These are phyloP conservation scores for Penicillium glabrum DNA, from an alignment of 2,329 filamentous ascomycete genomes.

Conservation along the genomic window DNA sequence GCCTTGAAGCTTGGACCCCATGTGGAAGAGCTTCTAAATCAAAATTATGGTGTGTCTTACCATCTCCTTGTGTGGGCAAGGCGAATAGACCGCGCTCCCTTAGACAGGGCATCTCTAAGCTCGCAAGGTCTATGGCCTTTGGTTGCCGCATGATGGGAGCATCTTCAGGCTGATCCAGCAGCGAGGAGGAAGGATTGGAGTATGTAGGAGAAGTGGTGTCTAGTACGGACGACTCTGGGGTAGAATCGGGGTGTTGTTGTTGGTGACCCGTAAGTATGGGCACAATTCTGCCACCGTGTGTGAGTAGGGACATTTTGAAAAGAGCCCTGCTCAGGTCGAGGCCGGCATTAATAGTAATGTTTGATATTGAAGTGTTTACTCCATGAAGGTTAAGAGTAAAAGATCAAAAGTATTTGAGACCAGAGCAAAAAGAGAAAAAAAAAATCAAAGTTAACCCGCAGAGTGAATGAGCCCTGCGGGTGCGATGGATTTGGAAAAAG, in stretches of 20 bases:
- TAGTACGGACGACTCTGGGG: slow-evolving; percentile 14
- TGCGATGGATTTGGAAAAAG: slow-evolving; percentile 25
- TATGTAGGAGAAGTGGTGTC: background rate
- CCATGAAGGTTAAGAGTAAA: background rate
- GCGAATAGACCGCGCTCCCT: slow-evolving; percentile 59
- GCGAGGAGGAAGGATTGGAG: slow-evolving; percentile 2
- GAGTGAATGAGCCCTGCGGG: slow-evolving; percentile 26
- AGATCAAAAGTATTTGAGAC: slow-evolving; percentile 3
- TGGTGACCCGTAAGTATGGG: slow-evolving; percentile 39
- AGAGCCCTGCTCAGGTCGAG: slow-evolving; percentile 31
- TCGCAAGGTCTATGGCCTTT: slow-evolving; percentile 24
- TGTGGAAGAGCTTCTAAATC: background rate
- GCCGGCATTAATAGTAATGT: slow-evolving; percentile 33
- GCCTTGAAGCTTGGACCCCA: slow-evolving; percentile 1
- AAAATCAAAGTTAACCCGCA: slow-evolving; percentile 12
- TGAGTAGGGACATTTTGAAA: slow-evolving; percentile 40
- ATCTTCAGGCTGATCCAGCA: slow-evolving; percentile 17
- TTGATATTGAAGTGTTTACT: background rate
- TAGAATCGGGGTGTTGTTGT: slow-evolving; percentile 16
- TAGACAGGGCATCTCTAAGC: slow-evolving; percentile 47
- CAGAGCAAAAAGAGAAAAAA: background rate
- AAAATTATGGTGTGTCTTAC: slow-evolving; percentile 43
- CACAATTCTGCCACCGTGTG: slow-evolving; percentile 43
- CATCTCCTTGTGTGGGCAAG: slow-evolving; percentile 60
- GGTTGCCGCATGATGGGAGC: slow-evolving; percentile 9